phyloP scores from a whole-genome alignment of 495 filamentous ascomycete genomes.

The Viridothelium virens region DNA sequence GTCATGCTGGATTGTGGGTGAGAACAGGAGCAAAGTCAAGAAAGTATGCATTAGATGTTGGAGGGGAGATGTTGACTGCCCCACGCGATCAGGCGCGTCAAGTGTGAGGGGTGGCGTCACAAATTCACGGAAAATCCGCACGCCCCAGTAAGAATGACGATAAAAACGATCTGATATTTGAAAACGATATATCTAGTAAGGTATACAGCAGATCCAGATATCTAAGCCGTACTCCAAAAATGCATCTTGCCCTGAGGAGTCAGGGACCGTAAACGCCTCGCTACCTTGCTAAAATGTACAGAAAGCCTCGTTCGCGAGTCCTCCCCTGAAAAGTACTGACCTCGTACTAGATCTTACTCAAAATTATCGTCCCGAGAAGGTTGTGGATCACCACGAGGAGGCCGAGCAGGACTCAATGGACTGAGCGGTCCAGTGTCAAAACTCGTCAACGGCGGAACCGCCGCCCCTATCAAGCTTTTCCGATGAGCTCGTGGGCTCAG shows the following conservation, averaged over 20 bases:
- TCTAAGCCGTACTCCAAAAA: conserved; percentile 7
- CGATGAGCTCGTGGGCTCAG: conserved; percentile 17
- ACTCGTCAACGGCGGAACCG: conserved; percentile 12
- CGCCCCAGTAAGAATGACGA: no score
- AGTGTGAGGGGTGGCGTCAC: not conserved
- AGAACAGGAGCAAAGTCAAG: no score
- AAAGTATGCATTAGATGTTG: no score
- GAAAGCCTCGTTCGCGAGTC: not conserved
- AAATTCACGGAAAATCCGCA: no score
- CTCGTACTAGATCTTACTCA: not conserved
- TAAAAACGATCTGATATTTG: not conserved
- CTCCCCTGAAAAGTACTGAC: not conserved
- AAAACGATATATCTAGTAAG: not conserved
- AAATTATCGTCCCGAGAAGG: conserved; percentile 8
- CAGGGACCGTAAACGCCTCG: conserved; percentile 3
- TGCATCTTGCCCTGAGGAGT: not conserved
- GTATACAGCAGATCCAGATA: not conserved
- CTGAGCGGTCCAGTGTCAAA: conserved; percentile 17
- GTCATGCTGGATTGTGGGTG: not conserved
- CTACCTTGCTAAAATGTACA: conserved; percentile 8
- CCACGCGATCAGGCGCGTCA: not conserved
- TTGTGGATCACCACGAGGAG: not conserved
- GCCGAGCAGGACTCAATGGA: not conserved
- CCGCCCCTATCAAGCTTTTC: conserved; percentile 27
- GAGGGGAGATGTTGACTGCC: not conserved